Evolutionary conservation across 306 rosid species (phyloP).

Genomic region (Coriaria nepalensis): DNA sequence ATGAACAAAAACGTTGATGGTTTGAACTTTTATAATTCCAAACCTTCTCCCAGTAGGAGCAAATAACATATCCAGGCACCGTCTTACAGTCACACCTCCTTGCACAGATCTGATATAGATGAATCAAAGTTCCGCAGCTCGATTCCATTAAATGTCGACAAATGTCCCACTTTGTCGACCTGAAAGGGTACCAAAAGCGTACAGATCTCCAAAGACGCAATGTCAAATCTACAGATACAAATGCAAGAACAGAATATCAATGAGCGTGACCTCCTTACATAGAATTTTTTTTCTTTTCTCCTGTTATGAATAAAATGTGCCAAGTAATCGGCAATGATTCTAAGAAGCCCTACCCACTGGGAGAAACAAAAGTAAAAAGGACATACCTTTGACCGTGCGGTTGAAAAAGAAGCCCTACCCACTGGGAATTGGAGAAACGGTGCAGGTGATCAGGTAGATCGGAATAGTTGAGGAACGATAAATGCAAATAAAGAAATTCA

Average conservation of each 20-base stretch:
- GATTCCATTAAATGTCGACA: conserved; percentile 13
- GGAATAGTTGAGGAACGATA: conserved; percentile 23
- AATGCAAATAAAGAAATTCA: conserved; percentile 11
- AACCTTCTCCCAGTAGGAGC: no score
- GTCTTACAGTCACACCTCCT: background rate
- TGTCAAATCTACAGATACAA: conserved; percentile 18
- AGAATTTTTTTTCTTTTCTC: conserved; percentile 6
- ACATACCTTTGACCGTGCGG: conserved; percentile 5
- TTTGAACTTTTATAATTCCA: no score
- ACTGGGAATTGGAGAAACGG: conserved; percentile 28
- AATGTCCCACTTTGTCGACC: conserved; percentile 8
- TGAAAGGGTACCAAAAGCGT: conserved; percentile 3
- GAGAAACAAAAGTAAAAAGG: background rate
- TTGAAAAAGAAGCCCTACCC: conserved; percentile 20
- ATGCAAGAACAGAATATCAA: conserved; percentile 10
- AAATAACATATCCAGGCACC: background rate
- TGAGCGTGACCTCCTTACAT: no score
- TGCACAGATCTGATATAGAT: conserved; percentile 1
- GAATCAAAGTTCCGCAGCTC: conserved; percentile 7
- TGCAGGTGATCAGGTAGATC: conserved; percentile 15
- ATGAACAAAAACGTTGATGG: no score
- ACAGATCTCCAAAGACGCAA: conserved; percentile 19
- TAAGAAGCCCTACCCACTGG: no score
- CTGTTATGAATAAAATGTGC: background rate
- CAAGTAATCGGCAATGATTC: background rate